Evolutionary conservation across 768 basidiomycete species (phyloP), one percentile per base, ranked within the genome.

Genomic region (Clathrus columnatus): DNA sequence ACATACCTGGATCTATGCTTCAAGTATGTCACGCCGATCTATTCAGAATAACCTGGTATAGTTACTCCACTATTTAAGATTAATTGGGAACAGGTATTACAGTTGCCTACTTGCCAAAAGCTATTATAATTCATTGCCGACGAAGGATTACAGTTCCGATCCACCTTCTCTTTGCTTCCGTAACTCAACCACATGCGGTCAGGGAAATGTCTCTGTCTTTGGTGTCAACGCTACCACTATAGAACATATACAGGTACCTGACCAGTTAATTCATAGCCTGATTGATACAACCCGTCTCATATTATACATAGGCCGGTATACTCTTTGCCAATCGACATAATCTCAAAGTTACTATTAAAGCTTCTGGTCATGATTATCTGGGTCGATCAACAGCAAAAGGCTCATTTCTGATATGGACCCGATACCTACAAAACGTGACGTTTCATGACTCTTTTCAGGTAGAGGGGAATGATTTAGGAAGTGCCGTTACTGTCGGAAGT

Each of bases 311-410:
- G 68, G 61, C 60, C 2, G 68, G 66, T 20, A 63, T 72, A 17
- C 57, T 42, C 20, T 72, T 72, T 54, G 63, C 69, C 1, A 49
- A 41, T 20, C 43, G 48, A 8, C 55, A 70, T 41, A 64, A 68
- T 36, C 62, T 72, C 23, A 68, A 69, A 5, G 51, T 71, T 16
- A 64, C 56, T 5, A 60, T 72, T 57, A 70, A 70, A 54, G 61
- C 65, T 11, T 62, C 59, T 7, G 70, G 73, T 0, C 74, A 76
- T 51, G 75, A 76, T 53, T 72, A 66, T 58, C 68, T 77, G 7
- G 75, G 75, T 1, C 66, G 76, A 8, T 76, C 75, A 21, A 70
- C 74, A 2, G 74, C 69, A 18, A 69, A 67, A 0, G 66, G 69
- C 14, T 68, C 68, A 2, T 67, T 78, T 29, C 61, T 75, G 51